Evolutionary conservation across 202 grass and related monocot species (phyloP), one percentile per base, ranked within the genome.

Genomic region (Thinopyrum obtusiflorum): DNA sequence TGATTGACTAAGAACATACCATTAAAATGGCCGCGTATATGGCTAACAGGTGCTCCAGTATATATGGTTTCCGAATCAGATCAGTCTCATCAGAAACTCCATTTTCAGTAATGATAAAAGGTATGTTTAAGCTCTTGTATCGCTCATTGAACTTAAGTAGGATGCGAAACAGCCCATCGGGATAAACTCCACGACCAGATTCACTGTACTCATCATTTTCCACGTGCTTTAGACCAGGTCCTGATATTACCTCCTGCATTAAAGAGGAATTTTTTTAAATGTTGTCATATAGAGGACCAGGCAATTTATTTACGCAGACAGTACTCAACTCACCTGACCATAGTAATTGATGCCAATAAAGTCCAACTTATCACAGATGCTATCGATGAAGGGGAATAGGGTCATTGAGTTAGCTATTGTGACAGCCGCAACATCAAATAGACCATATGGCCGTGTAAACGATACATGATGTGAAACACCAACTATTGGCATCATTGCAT

Each of bases 281-380:
- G 21, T 5, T 62, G 63, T 64, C 36, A 40, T 73, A 82, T 81
- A 79, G 18, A 87, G 9, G 6, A 62, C 76, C 61, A 60, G 35
- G 81, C 9, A 78, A 76, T 61, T 80, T 61, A 73, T 68, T 74
- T 79, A 76, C 66, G 15, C 18, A 83, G 31, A 26, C 39, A 51
- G 24, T 65, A 85, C 81, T 79, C 15, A 71, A 70, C 59, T 79
- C 69, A 98, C 95, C 92, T 98, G 95, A 35, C 95, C 95, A 82
- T 98, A 95, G 84, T 95, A 98, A 71, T 95, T 98, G 76, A 98
- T 89, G n/a, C 95, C 95, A 77, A 98, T 92, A 65, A 94, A 98
- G 85, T 98, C 93, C 77, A 95, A 72, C 80, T 94, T 94, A 84
- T 92, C 88, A 77, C 82, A 93, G 31, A 95, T 95, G 88, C 91